Conservation (phyloP, 352 stramenopile species). For the Elongisporangium undulatum region DNA sequence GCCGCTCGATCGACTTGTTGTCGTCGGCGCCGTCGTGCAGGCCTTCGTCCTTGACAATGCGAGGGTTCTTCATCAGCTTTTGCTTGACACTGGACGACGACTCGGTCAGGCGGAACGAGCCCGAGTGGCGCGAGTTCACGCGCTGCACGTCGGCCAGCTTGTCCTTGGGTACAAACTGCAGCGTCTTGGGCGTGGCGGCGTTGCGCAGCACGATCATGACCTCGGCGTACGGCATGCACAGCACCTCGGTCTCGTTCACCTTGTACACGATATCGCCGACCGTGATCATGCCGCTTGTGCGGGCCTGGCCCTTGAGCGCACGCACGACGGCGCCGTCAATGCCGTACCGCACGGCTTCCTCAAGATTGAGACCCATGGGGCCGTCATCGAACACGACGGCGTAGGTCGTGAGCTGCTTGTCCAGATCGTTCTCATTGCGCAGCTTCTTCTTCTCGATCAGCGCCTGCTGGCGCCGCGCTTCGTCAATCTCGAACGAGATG, state of each 20-base stretch:
- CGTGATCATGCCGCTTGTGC: constrained; percentile 79
- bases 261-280: constrained; percentile 87
- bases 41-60: constrained; percentile 62
- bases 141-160: constrained; percentile 81
- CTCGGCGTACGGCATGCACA: constrained; percentile 81
- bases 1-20: constrained; percentile 73
- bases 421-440: constrained; percentile 58
- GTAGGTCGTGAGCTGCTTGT: constrained; percentile 77
- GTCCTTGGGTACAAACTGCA: constrained; percentile 85
- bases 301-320: constrained; percentile 77
- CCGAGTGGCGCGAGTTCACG: constrained; percentile 76
- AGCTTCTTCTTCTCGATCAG: constrained; percentile 47
- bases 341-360: constrained; percentile 79
- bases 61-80: constrained; percentile 67
- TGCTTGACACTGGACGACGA: constrained; percentile 59
- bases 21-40: constrained; percentile 59
- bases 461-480: constrained; percentile 50
- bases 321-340: constrained; percentile 80
- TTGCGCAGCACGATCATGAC: constrained; percentile 81
- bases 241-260: constrained; percentile 77
- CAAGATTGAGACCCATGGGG: constrained; percentile 80
- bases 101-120: constrained; percentile 63
- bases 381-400: constrained; percentile 83
- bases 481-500: constrained; percentile 82
- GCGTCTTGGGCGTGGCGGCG: constrained; percentile 60